Evolutionary conservation across 164 flowering plant species (phyloP).

Genomic region (Brasenia schreberi): DNA sequence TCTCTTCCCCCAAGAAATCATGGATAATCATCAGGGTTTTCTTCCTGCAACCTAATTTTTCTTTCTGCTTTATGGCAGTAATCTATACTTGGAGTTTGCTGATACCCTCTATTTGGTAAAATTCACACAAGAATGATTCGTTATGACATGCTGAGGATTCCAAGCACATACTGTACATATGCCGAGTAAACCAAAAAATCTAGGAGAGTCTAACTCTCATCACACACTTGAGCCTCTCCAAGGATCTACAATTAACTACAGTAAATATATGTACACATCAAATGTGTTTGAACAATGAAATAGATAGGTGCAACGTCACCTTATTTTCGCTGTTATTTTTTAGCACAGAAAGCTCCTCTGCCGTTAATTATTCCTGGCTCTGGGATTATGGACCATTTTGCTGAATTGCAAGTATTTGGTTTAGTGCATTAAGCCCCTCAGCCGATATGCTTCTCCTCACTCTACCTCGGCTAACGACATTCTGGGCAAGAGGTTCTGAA

Average conservation of each 20-base stretch:
- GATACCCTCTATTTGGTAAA: too few relatives aligned
- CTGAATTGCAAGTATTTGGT: neutral
- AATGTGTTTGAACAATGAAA: neutral
- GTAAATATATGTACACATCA: neutral
- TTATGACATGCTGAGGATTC: neutral
- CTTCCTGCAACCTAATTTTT: neutral
- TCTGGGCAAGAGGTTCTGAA: slow-evolving; percentile 43
- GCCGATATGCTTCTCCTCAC: slow-evolving; percentile 72
- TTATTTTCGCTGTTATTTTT: neutral
- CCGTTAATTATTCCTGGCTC: neutral
- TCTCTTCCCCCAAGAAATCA: neutral
- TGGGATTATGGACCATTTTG: neutral
- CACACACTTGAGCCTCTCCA: neutral
- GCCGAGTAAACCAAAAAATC: neutral
- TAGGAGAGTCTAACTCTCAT: neutral
- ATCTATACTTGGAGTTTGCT: neutral
- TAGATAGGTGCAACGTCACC: neutral
- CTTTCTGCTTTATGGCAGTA: neutral
- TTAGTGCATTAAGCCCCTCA: slow-evolving; percentile 65
- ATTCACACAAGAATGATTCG: neutral
- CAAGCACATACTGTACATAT: neutral
- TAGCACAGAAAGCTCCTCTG: neutral
- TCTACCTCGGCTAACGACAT: slow-evolving; percentile 21
- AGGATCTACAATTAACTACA: neutral
- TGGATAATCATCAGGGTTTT: neutral